Conservation (phyloP, 2,329 filamentous ascomycete species). For the Scleromitrula shiraiana region DNA sequence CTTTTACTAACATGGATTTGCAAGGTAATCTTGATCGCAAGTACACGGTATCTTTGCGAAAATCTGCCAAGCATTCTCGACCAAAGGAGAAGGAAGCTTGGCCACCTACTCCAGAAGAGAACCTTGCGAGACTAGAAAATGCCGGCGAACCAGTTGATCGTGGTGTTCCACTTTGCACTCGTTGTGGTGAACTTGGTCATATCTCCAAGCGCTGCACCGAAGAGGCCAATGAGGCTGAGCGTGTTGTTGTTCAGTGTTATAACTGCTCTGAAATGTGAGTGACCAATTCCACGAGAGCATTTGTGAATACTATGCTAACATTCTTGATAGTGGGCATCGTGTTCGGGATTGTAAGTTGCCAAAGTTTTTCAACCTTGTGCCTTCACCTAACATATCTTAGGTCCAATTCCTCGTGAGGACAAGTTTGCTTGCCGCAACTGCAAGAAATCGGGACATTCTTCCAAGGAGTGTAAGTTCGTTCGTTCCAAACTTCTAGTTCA, state of each 20-base stretch:
- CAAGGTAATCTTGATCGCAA: conserved; percentile 60
- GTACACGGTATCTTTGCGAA: conserved; percentile 56
- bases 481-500: not conserved
- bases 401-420: conserved; percentile 52
- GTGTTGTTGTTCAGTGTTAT: conserved; percentile 48
- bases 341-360: conserved; percentile 56
- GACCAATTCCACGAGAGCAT: not conserved
- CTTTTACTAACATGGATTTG: conserved; percentile 63
- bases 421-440: conserved; percentile 63
- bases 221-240: conserved; percentile 44
- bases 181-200: conserved; percentile 42
- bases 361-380: not conserved
- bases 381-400: conserved; percentile 27
- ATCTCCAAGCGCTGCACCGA: conserved; percentile 50
- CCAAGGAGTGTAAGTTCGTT: conserved; percentile 26
- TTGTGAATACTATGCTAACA: not conserved
- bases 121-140: conserved; percentile 54
- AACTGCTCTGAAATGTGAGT: conserved; percentile 47
- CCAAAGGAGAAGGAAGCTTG: conserved; percentile 52
- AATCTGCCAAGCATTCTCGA: conserved; percentile 47
- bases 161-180: conserved; percentile 47
- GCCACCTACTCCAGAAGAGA: conserved; percentile 51
- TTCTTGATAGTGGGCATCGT: conserved; percentile 46
- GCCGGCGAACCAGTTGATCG: conserved; percentile 57
- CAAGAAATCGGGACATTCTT: conserved; percentile 34